Evolutionary conservation across 2,329 filamentous ascomycete species (phyloP), one percentile per base, ranked within the genome.

Genomic region (Talaromyces sp.): DNA sequence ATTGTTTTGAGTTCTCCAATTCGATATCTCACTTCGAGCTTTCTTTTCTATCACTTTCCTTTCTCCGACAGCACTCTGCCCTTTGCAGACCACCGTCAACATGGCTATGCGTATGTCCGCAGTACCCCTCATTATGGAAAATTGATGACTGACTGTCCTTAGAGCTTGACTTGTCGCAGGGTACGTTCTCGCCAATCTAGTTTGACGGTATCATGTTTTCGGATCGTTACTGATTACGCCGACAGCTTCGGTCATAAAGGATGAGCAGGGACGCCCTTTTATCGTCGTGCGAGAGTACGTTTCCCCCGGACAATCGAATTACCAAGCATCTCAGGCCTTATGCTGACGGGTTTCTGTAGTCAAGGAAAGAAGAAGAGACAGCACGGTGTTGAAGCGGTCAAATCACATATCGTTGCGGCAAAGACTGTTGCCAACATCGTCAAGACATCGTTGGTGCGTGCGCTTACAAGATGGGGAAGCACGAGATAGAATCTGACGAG

Each of bases 341-440:
- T 40, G 10, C 52, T 58, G 41, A 55, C 55, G 31, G 39, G 36
- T 63, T n/a, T n/a, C 6, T 50, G 52, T 68, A 96, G 91, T 74
- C 94, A 99, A 77, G 93, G 93, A 73, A 96, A 87, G 80, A 99
- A 97, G 86, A 96, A 91, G 84, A 87, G 94, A 75, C 89, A 94
- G 71, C 93, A 94, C 75, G 94, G 94, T 70, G 97, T 88, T 75
- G 94, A 99, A 72, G 94, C 94, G 55, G 91, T 99, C 75, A 99
- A 99, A 78, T 91, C 91, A 69, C 95, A 99, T 78, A 99, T 99
- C 69, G 86, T 97, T 69, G 93, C 94, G 61, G 95, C 95, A 57
- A 87, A 92, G 73, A 97, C 94, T 59, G 92, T 99, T 67, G 89
- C 94, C 66, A 96, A 91, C 78, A 94, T 99, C 68, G 91, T 99